Evolutionary conservation across 1,284 basidiomycete species (phyloP), one percentile per base, ranked within the genome.

Genomic region (Phaffia rhodozyma): DNA sequence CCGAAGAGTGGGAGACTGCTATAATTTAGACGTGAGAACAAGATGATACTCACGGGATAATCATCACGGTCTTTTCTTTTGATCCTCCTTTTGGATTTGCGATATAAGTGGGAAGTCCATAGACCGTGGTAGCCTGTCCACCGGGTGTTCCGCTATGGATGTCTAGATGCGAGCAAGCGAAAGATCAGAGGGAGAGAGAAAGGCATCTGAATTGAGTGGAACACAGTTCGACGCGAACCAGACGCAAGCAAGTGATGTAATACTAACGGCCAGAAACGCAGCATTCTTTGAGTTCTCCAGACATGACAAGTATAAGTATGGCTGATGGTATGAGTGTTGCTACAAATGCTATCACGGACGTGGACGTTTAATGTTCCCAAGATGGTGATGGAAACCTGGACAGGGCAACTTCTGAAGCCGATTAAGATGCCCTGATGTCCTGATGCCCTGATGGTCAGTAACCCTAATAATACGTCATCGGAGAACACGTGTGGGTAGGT

Each of bases 101-200:
- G 52, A 68, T 58, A 63, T 70, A 70, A 53, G 68, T 67, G 16
- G 64, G 62, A 11, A 70, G 67, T 38, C 62, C 64, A 34, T 63
- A 63, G 47, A 71, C 52, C 21, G 51, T 61, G 43, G 66, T 47
- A 21, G 57, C 51, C 11, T 48, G 51, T 20, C 70, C 70, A 11
- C 60, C 68, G 48, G 70, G 69, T 1, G 66, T 70, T 5, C 70
- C 70, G n/a, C 60, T 38, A 60, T 70, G 69, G 30, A 70, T 34
- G 60, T 69, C 61, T 62, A 49, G 18, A 53, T 32, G 0, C 16
- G 30, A 5, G n/a, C 18, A 38, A 23, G 23, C 23, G 27, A 13
- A 21, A 38, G 51, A 1, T 4, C 18, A 32, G 30, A n/a, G n/a
- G n/a, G n/a, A 34, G 5, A 49, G 48, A n/a, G 47, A 50, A 32